Base-by-base conservation (phyloP, 1,284 basidiomycete species). In the Apiotrichum siamense region DNA sequence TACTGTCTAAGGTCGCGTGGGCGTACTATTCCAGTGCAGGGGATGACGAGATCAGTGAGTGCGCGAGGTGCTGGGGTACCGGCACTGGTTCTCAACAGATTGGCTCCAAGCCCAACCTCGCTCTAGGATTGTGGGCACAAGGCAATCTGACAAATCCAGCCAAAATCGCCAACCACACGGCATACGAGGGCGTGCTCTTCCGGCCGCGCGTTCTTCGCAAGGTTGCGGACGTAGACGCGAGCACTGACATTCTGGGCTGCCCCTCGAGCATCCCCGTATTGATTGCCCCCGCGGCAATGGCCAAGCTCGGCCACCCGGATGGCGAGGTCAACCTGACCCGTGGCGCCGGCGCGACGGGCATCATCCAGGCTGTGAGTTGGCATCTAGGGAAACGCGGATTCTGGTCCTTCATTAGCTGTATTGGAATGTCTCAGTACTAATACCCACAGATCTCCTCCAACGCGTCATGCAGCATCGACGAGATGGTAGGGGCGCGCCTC, bases 221-320 rank as follows among this genome's bases (percentile, higher is more conserved):
- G 7, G 82, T 92, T 20, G 80, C 81, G 7, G 66, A 77, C 41
- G 84, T 85, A 49, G 84, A 90, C 70, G 80, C 85, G 4, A 83
- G 82, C 0, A 89, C 88, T 2, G 83, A 78, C 9, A 84, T 93
- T 55, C 78, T 92, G 43, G 88, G 87, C 7, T 81, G 80, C 66
- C 77, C 78, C 46, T 83, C 84, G n/a, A 78, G 81, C 1, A 80
- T 91, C 52, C 89, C 89, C 0, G 77, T 92, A 18, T 92, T 91
- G 72, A 87, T 90, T 43, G 84, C 83, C 40, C 88, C 86, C 13
- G 87, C 78, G 0, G 91, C 89, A 5, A 83, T 93, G 58, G 90
- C 89, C n/a, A 86, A 86, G 63, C 78, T 94, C 3, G 90, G 90
- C 2, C 91, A 96, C 66, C 91, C 91, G 2, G 75, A 82, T 75